Base-by-base conservation (phyloP, 2,329 filamentous ascomycete genomes). In the Ophiostoma sp. region DNA sequence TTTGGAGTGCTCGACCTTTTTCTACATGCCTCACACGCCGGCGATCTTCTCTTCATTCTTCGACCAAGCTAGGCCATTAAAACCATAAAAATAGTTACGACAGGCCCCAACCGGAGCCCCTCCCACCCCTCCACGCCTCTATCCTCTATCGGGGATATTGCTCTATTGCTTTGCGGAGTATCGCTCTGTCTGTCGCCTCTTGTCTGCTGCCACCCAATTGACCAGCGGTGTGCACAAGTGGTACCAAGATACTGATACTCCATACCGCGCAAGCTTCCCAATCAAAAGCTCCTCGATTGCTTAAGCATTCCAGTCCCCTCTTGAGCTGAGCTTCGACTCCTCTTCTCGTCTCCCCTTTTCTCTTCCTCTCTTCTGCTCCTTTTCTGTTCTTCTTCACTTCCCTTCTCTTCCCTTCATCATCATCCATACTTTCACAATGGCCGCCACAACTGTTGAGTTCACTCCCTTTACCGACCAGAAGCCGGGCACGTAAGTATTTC, bases 401-500 rank as follows among this genome's bases (percentile, higher is more conserved):
- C 10, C 39, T 27, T 36, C 33, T 67, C 7, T 4, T 64, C 60
- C 11, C 65, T 48, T 68, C 64, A 67, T 36, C 57, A 62, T 20
- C 39, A 33, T n/a, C 6, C 69, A 69, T 33, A 27, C 17, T 17
- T 33, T 27, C 65, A 67, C 62, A 31, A 95, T 97, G 93, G 82
- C 83, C 75, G 79, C 85, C 81, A 86, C 92, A 81, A 92, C 90
- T 69, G 91, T 97, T 77, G 87, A 90, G 76, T 88, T 97, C 80
- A 89, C 88, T 80, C 88, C 94, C 72, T 97, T 95, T 82, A 86
- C 90, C 74, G 95, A 98, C 86, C 95, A 99, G 87, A 99, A 99
- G 87, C 93, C 94, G 74, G 94, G 94, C 87, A 98, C 94, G 94
- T 97, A 89, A 82, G 94, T 93, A 1, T 27, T 65, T 27, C n/a